Percentiles rank a stretch among this genome's conserved stretches.
These are phyloP conservation scores for Hymenoscyphus occultus DNA, from an alignment of 2,329 filamentous ascomycete genomes.

Conservation along the genomic window DNA sequence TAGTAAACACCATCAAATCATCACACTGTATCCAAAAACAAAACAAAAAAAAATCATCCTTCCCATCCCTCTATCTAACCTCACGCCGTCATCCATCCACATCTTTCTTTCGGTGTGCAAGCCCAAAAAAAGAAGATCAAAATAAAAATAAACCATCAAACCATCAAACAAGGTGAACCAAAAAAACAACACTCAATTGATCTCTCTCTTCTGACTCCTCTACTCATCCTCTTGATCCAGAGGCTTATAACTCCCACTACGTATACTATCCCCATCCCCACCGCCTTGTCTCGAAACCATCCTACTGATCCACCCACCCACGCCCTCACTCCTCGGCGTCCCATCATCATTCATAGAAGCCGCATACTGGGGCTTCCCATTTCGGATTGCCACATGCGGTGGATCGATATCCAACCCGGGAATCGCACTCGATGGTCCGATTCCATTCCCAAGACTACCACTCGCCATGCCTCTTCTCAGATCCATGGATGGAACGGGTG, in stretches of 20 bases:
- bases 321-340: constrained; percentile 43
- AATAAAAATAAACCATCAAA: not conserved
- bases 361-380: constrained; percentile 46
- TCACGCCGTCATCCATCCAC: too few species aligned
- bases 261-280: constrained; percentile 31
- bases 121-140: too few species aligned
- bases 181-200: not conserved
- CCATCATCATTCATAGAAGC: constrained; percentile 30
- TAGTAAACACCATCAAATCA: too few species aligned
- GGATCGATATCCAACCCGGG: constrained; percentile 81
- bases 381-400: constrained; percentile 56
- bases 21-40: too few species aligned
- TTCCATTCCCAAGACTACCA: constrained; percentile 36
- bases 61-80: too few species aligned
- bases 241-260: constrained; percentile 34
- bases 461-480: constrained; percentile 52
- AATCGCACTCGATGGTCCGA: constrained; percentile 65
- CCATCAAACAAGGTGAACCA: constrained; percentile 17
- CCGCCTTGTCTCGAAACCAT: constrained; percentile 53
- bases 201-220: not conserved
- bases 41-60: too few species aligned
- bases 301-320: constrained; percentile 68
- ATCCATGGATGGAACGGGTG: constrained; percentile 76
- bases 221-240: constrained; percentile 43
- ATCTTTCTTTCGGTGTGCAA: too few species aligned